Base-by-base conservation (phyloP, 2,329 filamentous ascomycete genomes). In the Thermoascus crustaceus region DNA sequence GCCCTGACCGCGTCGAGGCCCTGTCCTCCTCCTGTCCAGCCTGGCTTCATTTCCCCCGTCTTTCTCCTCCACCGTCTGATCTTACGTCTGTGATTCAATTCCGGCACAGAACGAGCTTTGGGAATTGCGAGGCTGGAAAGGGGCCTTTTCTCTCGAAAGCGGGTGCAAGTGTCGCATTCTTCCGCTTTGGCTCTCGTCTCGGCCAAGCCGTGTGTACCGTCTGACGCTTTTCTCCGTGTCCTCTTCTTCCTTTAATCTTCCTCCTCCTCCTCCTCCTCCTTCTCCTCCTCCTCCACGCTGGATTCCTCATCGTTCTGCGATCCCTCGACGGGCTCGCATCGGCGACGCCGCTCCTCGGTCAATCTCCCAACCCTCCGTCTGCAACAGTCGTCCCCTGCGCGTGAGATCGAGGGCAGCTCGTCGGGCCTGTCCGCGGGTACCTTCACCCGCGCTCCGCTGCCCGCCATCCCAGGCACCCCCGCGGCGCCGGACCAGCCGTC, bases 391-490 rank as follows among this genome's bases (percentile, higher is more conserved):
- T 54, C 41, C 32, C 41, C 43, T 48, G 47, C 42, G 47, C 47
- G 49, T 24, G 42, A 44, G 22, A 39, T 34, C 27, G 32, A 42
- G 38, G 50, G 47, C 17, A 42, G 45, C 40, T 45, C 47, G 35
- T 53, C 52, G 37, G 44, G 49, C 27, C 40, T 53, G 32, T 39
- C 47, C 32, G 41, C 47, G 34, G 38, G 40, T 35, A 42, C 47
- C 30, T 41, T 40, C 32, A 38, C 55, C 49, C 56, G 59, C 39
- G 50, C 55, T 39, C 52, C 53, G 40, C 64, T 78, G 35, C 70
- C 73, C 41, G 68, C 75, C 21, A 71, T 78, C 48, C 68, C 72
- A 50, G 74, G 73, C 72, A 73, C 55, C 23, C 39, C 60, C 74
- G 71, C 74, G 53, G 78, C 71, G 34, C 72, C 76, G 27, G 69